A percentile compares a stretch with the other conserved stretches of the same genome.
Conservation (phyloP, 768 basidiomycete species). For the Boletus rubroflammeus region DNA sequence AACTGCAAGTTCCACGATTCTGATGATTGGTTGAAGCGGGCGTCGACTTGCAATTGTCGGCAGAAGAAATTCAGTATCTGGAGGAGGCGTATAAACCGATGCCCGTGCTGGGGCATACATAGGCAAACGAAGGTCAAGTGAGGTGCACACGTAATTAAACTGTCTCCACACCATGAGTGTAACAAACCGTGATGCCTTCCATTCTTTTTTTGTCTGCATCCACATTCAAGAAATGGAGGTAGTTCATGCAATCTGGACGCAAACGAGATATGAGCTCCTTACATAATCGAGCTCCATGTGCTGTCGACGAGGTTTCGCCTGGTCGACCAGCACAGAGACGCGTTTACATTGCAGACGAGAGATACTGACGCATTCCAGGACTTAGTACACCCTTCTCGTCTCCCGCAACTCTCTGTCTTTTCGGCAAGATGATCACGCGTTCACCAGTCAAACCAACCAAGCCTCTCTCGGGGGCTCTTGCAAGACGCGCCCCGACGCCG, state of each 20-base stretch:
- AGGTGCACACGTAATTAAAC: not conserved
- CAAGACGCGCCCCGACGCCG: slow-evolving; percentile 21
- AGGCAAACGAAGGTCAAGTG: not conserved
- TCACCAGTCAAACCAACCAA: slow-evolving; percentile 25
- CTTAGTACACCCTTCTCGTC: not conserved
- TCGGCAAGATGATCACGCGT: slow-evolving; percentile 25
- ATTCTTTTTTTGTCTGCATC: not conserved
- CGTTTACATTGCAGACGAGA: not conserved
- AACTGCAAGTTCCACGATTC: not conserved
- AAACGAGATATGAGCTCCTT: not conserved
- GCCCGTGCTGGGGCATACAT: slow-evolving; percentile 38
- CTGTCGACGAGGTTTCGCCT: not conserved
- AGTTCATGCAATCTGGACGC: not conserved
- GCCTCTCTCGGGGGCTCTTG: slow-evolving; percentile 5
- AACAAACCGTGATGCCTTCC: not conserved
- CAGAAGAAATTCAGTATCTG: slow-evolving; percentile 47
- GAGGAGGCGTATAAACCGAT: slow-evolving; percentile 43
- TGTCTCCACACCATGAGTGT: not conserved
- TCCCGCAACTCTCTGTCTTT: not conserved
- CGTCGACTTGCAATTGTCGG: slow-evolving; percentile 41
- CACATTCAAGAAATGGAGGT: not conserved
- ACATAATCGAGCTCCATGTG: slow-evolving; percentile 12
- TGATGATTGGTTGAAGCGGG: slow-evolving; percentile 23
- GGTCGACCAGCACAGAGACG: slow-evolving; percentile 4
- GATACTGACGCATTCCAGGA: slow-evolving; percentile 1